Conservation (phyloP, 257 asterid species). For the Capsicum pubescens region DNA sequence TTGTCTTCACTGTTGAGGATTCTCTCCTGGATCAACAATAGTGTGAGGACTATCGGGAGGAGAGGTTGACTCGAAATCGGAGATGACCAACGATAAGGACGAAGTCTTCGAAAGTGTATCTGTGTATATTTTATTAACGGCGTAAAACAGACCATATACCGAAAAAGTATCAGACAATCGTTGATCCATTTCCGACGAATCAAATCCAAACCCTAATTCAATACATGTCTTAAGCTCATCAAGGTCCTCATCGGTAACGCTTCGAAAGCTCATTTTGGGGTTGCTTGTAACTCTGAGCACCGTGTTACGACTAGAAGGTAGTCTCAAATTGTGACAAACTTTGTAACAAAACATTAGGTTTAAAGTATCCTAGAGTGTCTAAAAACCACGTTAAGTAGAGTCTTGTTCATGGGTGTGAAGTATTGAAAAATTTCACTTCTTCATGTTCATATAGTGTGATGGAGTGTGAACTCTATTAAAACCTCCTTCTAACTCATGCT, state of each 20-base stretch:
- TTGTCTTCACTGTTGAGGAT: slow-evolving; percentile 74
- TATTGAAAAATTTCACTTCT: no score
- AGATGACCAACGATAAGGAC: slow-evolving; percentile 33
- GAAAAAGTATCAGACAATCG: slow-evolving; percentile 73
- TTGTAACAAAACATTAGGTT: no score
- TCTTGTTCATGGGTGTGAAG: no score
- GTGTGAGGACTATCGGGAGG: slow-evolving; percentile 66
- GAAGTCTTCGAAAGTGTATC: slow-evolving; percentile 46
- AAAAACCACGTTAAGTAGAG: no score
- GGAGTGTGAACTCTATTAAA: no score
- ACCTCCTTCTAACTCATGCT: no score
- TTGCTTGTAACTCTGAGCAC: no score
- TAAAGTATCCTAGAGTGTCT: no score
- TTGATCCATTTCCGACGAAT: slow-evolving; percentile 70
- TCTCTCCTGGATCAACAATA: slow-evolving; percentile 59
- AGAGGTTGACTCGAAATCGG: slow-evolving; percentile 50
- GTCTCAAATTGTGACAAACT: no score
- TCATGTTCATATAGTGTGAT: no score
- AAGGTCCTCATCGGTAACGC: slow-evolving; percentile 82
- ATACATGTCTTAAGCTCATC: slow-evolving; percentile 80
- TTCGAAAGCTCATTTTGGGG: neutral
- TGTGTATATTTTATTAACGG: slow-evolving; percentile 58
- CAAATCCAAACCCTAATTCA: slow-evolving; percentile 76
- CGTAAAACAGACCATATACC: slow-evolving; percentile 69
- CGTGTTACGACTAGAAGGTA: no score